Base-by-base conservation (phyloP, 306 rosid genomes). In the Coriaria nepalensis region DNA sequence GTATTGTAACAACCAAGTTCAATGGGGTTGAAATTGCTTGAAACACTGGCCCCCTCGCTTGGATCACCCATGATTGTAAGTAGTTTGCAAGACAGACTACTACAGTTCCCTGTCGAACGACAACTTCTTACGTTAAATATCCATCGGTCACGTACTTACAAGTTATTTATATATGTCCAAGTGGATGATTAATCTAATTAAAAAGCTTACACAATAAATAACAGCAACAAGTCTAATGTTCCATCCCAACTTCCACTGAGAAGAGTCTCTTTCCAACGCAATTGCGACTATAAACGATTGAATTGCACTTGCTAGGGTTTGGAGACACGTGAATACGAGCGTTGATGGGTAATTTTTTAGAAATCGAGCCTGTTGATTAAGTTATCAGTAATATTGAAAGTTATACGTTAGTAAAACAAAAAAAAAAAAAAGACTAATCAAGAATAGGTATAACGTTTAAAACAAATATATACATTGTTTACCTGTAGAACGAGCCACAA, bases 201-300 rank as follows among this genome's bases (percentile, higher is more conserved):
- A 32, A 5, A 4, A 10, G 15, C 40, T 76, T 75, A 87, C 96
- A 43, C 93, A 75, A 35, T 87, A 87, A 34, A 73, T 47, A 2
- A 87, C 73, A 35, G 96, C 79, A 2, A 80, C 50, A 11, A 87
- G 83, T 56, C 78, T 65, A 57, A 87, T 59, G 61, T 87, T 64
- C 80, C 81, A 83, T 9, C 76, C 77, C 70, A 87, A 56, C 55
- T 78, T 75, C 94, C 96, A 87, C 57, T 83, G 68, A 11, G 73
- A 61, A 38, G 78, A 57, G 49, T 76, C 71, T 60, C 94, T 80
- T 69, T 80, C 96, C 38, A 80, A 33, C 3, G 63, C 85, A 36
- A 83, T 54, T 11, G 93, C 94, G 7, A 87, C 64, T 14, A 33
- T 72, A 14, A 87, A 73, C 2, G 85, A 54, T 56, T 87, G 94